Percentiles rank a stretch among this genome's conserved stretches.
Evolutionary conservation across 1,139 yeast genomes (phyloP).

Genomic region (Candida gigantensis): DNA sequence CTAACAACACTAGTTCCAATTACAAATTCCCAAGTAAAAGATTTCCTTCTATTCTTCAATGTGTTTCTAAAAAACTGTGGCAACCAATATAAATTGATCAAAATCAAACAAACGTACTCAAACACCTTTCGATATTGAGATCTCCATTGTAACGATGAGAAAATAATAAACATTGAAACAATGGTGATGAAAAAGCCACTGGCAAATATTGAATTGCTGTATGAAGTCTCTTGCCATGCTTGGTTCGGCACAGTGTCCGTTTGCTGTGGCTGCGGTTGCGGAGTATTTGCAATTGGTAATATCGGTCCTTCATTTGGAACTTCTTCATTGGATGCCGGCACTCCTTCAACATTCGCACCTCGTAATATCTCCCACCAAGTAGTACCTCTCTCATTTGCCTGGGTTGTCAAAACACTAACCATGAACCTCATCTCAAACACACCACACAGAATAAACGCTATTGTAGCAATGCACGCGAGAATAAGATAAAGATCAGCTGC

Average conservation of each 20-base stretch:
- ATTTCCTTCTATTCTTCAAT: conserved; percentile 64
- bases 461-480: conserved; percentile 63
- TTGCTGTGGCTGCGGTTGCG: conserved; percentile 17
- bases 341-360: conserved; percentile 23
- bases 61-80: conserved; percentile 87
- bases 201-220: conserved; percentile 61
- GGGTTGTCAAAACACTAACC: conserved; percentile 68
- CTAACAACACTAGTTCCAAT: conserved; percentile 66
- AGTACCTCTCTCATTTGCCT: conserved; percentile 69
- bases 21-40: conserved; percentile 72
- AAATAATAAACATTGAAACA: conserved; percentile 56
- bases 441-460: conserved; percentile 68
- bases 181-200: conserved; percentile 62
- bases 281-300: conserved; percentile 15
- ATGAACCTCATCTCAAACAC: conserved; percentile 69
- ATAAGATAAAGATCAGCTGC: conserved; percentile 62
- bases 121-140: conserved; percentile 51
- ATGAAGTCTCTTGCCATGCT: conserved; percentile 51
- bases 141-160: conserved; percentile 69
- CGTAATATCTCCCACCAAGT: conserved; percentile 67
- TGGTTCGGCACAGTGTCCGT: conserved; percentile 12
- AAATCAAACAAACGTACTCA: conserved; percentile 55
- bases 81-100: conserved; percentile 78
- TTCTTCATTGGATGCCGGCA: conserved; percentile 3
- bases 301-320: conserved; percentile 12